A percentile compares a stretch with the other conserved stretches of the same genome.
Conservation (phyloP, 1,284 basidiomycete genomes). For the Ceratobasidium sp. region DNA sequence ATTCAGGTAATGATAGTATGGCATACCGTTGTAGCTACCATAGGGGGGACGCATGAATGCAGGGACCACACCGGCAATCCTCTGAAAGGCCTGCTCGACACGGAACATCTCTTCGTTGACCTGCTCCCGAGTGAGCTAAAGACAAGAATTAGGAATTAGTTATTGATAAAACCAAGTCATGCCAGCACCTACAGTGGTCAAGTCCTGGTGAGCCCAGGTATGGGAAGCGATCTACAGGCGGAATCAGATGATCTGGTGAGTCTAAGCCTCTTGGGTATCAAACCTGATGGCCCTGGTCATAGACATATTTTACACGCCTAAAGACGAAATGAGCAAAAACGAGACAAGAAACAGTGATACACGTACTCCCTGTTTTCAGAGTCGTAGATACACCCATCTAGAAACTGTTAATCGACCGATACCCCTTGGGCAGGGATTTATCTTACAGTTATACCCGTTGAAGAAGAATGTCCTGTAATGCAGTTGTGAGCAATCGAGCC, state of each 20-base stretch:
- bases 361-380: constrained; percentile 38
- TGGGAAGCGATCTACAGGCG: constrained; percentile 40
- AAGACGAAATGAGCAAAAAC: neutral
- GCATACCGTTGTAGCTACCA: constrained; percentile 44
- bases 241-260: neutral
- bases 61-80: constrained; percentile 39
- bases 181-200: constrained; percentile 13
- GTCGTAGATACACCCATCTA: constrained; percentile 43
- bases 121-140: constrained; percentile 40
- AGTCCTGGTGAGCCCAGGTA: constrained; percentile 38
- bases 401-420: neutral
- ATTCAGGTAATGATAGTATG: neutral
- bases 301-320: constrained; percentile 40
- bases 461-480: constrained; percentile 25
- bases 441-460: constrained; percentile 36
- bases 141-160: neutral
- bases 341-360: neutral
- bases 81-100: constrained; percentile 39
- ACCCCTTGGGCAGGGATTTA: neutral
- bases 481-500: neutral
- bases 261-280: neutral
- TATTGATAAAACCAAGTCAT: too few species aligned
- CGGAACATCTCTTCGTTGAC: constrained; percentile 41
- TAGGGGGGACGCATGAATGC: constrained; percentile 44
- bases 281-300: constrained; percentile 40